These are phyloP conservation scores for Tricholoma hemisulphureum DNA, from an alignment of 768 basidiomycete species.

Conservation along the genomic window DNA sequence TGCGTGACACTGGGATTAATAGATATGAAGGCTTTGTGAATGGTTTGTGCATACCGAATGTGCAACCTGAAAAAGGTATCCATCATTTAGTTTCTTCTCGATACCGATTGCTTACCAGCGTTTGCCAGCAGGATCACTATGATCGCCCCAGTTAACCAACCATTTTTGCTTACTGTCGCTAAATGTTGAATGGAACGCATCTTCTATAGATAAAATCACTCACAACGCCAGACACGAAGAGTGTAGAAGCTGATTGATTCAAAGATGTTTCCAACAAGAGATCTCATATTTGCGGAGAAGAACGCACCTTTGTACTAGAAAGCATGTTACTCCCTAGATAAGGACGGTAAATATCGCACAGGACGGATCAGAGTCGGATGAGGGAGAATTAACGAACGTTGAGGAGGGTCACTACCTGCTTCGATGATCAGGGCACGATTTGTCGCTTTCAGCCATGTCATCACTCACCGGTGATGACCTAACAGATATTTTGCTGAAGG, in stretches of 20 bases:
- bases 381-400: slow-evolving; percentile 35
- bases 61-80: background rate
- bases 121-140: slow-evolving; percentile 31
- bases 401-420: slow-evolving; percentile 45
- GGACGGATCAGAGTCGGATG: too few species aligned
- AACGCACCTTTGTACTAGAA: slow-evolving; percentile 50
- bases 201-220: slow-evolving; percentile 10
- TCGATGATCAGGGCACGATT: background rate
- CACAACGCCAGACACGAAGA: slow-evolving; percentile 47
- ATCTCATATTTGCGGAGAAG: background rate
- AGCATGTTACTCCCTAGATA: slow-evolving; percentile 46
- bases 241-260: slow-evolving; percentile 45
- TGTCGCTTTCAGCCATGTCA: background rate
- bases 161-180: slow-evolving; percentile 37
- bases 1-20: too few species aligned
- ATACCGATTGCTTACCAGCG: slow-evolving; percentile 26
- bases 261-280: background rate
- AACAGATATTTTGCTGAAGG: background rate
- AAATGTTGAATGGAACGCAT: background rate
- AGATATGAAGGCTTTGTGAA: too few species aligned
- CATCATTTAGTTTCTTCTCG: background rate
- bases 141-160: slow-evolving; percentile 32
- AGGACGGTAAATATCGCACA: background rate
- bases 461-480: slow-evolving; percentile 42
- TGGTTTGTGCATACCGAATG: too few species aligned